Evolutionary conservation across 306 rosid genomes (phyloP), one percentile per base, ranked within the genome.

Genomic region (Rosa chinensis): DNA sequence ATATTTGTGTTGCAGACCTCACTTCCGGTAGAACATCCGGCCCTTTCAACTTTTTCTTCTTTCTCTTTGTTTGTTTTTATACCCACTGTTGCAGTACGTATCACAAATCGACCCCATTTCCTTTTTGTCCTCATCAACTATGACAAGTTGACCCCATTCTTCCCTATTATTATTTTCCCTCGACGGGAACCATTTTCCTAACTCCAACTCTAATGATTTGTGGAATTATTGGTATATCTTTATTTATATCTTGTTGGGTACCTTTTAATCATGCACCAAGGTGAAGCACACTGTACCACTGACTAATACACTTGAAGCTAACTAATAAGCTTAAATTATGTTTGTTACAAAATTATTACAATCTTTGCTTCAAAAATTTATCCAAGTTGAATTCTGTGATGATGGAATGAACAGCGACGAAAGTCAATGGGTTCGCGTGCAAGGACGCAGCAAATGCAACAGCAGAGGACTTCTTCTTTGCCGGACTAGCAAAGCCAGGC

Each of bases 1-100:
- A 95, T 71, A 74, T 94, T 14, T 95, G 99, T 58, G 96, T 92
- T 0, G 99, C 99, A 21, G 92, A 92, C 87, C 89, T 84, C 78
- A 5, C 79, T 63, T 88, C 98, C 0, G 90, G 99, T 95, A 84
- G 40, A 18, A 23, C 18, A 50, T 14, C 4, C 62, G 18, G 5
- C 5, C 8, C 73, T 72, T 83, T 37, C 4, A 4, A 10, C 64
- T 49, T 47, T 6, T 21, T 66, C 20, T 44, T 59, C 66, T 11
- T 42, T 73, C 20, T 12, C 28, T 7, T 8, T 68, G 5, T 55
- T 63, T 43, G 5, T 55, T 63, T 43, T 32, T 5, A 28, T 28
- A 14, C 9, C 39, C 76, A 53, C 16, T 40, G 12, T 0, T 40
- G 42, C 28, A 14, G 43, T 49, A 49, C 18, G 18, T 49, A 44